Evolutionary conservation across 306 rosid species (phyloP).

Genomic region (Acacia acuminata): DNA sequence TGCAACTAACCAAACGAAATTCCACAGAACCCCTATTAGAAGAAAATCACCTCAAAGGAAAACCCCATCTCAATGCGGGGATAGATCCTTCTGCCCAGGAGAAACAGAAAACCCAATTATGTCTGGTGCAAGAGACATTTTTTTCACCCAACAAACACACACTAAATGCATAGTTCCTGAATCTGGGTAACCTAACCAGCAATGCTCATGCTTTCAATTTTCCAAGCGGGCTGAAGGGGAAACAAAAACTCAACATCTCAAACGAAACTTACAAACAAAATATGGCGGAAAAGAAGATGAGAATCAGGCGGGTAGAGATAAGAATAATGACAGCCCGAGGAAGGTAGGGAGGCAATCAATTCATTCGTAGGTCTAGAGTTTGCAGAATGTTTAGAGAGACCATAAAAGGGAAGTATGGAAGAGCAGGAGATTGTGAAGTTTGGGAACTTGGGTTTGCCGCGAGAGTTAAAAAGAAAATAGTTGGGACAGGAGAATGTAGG

Average conservation of each 20-base stretch:
- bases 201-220: conserved; percentile 12
- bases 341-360: not conserved
- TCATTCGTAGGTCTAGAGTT: not conserved
- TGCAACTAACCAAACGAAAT: not conserved
- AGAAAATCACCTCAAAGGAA: conserved; percentile 5
- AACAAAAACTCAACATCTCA: conserved; percentile 22
- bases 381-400: not conserved
- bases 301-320: not conserved
- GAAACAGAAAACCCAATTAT: conserved; percentile 3
- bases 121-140: not conserved
- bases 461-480: not conserved
- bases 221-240: conserved; percentile 20
- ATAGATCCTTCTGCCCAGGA: not conserved
- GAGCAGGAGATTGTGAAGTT: not conserved
- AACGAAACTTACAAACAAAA: not conserved
- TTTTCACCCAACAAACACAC: not conserved
- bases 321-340: not conserved
- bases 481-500: conserved; percentile 15
- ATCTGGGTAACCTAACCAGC: not conserved
- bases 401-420: not conserved
- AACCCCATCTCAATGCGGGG: not conserved
- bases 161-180: not conserved
- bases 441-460: not conserved
- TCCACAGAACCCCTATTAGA: conserved; percentile 26
- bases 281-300: not conserved